Evolutionary conservation across 306 rosid species (phyloP).

Genomic region (Dalbergia oliveri): DNA sequence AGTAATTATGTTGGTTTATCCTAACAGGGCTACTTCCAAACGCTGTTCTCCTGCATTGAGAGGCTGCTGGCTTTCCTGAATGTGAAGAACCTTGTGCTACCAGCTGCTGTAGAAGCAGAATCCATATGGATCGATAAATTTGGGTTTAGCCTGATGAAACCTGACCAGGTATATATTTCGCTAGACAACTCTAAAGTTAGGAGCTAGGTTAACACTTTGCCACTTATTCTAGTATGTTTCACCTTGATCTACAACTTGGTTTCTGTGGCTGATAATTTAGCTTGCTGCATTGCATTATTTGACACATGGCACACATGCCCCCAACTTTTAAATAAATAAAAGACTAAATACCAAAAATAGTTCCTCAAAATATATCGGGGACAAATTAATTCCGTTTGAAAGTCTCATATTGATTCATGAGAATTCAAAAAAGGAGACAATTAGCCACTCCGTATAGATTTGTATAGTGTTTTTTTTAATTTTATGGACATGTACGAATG

Average conservation of each 20-base stretch:
- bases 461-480: too few species aligned
- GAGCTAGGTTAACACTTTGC: constrained; percentile 29
- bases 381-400: too few species aligned
- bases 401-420: too few species aligned
- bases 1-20: neutral
- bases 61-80: constrained; percentile 79
- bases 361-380: too few species aligned
- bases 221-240: constrained; percentile 27
- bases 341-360: too few species aligned
- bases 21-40: constrained; percentile 93
- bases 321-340: too few species aligned
- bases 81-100: constrained; percentile 84
- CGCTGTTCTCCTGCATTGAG: constrained; percentile 88
- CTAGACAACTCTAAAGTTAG: neutral
- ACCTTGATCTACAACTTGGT: constrained; percentile 2
- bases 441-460: too few species aligned
- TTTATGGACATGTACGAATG: too few species aligned
- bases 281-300: too few species aligned
- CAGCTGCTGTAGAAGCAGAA: constrained; percentile 95
- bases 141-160: constrained; percentile 78
- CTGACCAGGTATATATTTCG: constrained; percentile 71
- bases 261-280: constrained; percentile 30
- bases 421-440: too few species aligned
- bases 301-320: too few species aligned
- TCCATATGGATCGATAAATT: constrained; percentile 91